Percentiles rank a stretch among this genome's conserved stretches.
Evolutionary conservation across 75 land plant genomes (phyloP).

Genomic region (Pinus taeda): DNA sequence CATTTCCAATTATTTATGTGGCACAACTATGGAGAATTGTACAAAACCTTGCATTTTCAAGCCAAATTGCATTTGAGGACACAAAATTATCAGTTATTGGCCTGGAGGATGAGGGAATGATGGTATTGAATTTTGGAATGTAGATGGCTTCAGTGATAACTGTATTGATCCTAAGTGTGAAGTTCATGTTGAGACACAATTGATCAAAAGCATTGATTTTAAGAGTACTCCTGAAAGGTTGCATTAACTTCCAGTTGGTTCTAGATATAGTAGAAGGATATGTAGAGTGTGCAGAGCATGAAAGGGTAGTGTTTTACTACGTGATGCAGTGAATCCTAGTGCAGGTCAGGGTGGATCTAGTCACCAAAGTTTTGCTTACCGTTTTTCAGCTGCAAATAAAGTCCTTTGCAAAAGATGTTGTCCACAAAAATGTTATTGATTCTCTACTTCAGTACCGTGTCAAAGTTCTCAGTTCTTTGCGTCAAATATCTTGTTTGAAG

Average conservation of each 20-base stretch:
- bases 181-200: constrained; percentile 34
- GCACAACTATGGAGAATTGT: constrained; percentile 55
- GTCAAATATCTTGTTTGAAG: constrained; percentile 55
- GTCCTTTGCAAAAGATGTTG: constrained; percentile 66
- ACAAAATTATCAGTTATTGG: constrained; percentile 61
- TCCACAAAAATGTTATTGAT: constrained; percentile 41
- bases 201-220: constrained; percentile 1
- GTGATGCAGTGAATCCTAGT: constrained; percentile 20
- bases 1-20: constrained; percentile 13
- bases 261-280: constrained; percentile 55
- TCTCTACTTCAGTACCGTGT: constrained; percentile 75
- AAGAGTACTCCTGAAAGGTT: constrained; percentile 10
- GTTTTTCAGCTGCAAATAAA: constrained; percentile 17
- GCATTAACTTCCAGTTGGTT: constrained; percentile 30
- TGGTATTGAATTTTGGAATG: constrained; percentile 67
- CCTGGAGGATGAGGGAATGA: constrained; percentile 27
- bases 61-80: constrained; percentile 67
- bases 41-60: constrained; percentile 56
- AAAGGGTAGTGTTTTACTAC: constrained; percentile 53
- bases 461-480: constrained; percentile 51
- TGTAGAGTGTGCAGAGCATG: constrained; percentile 79
- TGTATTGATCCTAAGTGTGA: constrained; percentile 58
- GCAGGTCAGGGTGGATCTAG: constrained; percentile 39
- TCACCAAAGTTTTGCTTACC: constrained; percentile 23
- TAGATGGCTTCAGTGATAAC: constrained; percentile 34